Conservation (phyloP, 345 rosid species). For the Balakata baccata region DNA sequence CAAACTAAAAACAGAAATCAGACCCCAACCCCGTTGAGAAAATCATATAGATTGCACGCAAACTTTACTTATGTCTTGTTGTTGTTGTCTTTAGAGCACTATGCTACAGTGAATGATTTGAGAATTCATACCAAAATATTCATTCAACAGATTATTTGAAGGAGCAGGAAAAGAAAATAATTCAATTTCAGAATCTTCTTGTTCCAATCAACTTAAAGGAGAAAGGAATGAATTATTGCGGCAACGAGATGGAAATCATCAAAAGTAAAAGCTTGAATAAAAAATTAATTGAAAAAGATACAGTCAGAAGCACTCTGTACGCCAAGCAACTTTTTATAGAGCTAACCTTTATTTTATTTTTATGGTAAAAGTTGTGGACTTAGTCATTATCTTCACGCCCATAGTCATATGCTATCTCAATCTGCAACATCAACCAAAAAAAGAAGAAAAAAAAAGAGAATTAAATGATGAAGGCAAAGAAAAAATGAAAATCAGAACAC, state of each 20-base stretch:
- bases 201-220: background rate
- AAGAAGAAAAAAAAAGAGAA: background rate
- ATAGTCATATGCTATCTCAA: constrained; percentile 81
- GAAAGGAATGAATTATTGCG: background rate
- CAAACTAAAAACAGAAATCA: background rate
- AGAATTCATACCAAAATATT: background rate
- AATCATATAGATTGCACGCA: background rate
- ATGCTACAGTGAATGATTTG: background rate
- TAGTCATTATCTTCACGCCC: constrained; percentile 81
- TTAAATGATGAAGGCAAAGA: background rate
- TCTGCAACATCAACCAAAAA: constrained; percentile 47
- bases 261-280: background rate
- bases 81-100: background rate
- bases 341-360: constrained; percentile 53
- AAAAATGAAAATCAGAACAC: constrained; percentile 1
- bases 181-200: background rate
- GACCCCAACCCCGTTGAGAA: background rate
- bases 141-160: background rate
- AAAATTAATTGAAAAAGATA: background rate
- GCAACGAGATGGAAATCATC: background rate
- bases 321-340: constrained; percentile 2
- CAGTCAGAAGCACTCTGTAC: background rate
- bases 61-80: background rate
- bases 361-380: constrained; percentile 14
- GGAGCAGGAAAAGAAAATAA: background rate